Conservation (phyloP, 768 basidiomycete genomes). For the Pulveroboletus sp. region DNA sequence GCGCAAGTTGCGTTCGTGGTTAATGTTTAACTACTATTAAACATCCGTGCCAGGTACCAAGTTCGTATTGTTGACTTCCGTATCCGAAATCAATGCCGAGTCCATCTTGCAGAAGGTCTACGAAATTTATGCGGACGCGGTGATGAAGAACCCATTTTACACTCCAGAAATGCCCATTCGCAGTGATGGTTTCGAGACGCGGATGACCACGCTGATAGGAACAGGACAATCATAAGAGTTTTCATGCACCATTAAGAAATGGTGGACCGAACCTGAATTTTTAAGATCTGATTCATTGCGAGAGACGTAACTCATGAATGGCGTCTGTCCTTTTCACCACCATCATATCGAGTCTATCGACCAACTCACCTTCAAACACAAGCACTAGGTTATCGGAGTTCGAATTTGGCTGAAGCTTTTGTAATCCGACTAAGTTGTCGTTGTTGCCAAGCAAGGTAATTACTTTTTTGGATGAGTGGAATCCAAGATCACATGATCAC, state of each 20-base stretch:
- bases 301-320: too few relatives aligned
- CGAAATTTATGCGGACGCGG: slow-evolving; percentile 89
- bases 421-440: too few relatives aligned
- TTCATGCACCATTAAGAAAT: neutral
- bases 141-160: slow-evolving; percentile 99
- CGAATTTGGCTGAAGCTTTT: too few relatives aligned
- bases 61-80: slow-evolving; percentile 87
- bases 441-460: too few relatives aligned
- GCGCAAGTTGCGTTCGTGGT: neutral
- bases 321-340: too few relatives aligned
- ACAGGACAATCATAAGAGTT: slow-evolving; percentile 25
- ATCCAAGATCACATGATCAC: slow-evolving; percentile 27
- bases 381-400: too few relatives aligned
- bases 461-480: too few relatives aligned
- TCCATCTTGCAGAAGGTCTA: slow-evolving; percentile 79
- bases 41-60: slow-evolving; percentile 67
- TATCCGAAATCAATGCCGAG: slow-evolving; percentile 68
- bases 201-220: slow-evolving; percentile 60
- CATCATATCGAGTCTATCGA: too few relatives aligned
- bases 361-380: too few relatives aligned
- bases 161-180: slow-evolving; percentile 99
- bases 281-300: neutral
- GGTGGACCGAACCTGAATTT: neutral
- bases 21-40: neutral
- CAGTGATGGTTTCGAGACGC: slow-evolving; percentile 79